Base-by-base conservation (phyloP, 495 filamentous ascomycete genomes). In the Lophiotrema nucula region DNA sequence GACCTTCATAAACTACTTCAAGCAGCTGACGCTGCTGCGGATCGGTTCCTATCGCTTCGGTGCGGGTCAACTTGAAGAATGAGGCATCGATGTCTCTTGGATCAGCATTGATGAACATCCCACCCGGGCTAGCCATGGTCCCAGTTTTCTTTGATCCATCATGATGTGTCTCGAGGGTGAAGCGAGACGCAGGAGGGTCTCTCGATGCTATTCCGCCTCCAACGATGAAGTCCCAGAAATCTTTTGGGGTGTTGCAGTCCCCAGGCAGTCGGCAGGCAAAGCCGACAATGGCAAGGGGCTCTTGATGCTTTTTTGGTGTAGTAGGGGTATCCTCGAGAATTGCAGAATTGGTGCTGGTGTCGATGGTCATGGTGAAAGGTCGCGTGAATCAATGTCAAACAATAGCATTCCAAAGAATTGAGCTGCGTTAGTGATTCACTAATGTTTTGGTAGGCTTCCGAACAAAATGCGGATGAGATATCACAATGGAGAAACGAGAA, bases 201-300 rank as follows among this genome's bases (percentile, higher is more conserved):
- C 38, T 47, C 3, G 25, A 22, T 2, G 53, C 53, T 24, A 56
- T 28, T 10, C 72, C 71, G 2, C 78, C 76, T 47, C 77, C 69
- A 22, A 70, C 63, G 23, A 83, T 61, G 58, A 87, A 74, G 27
- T 84, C 67, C 83, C 83, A 88, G 45, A 87, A 75, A 41, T 72
- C 74, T 35, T 76, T 73, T 15, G 79, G 76, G 56, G 64, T 76
- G 28, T 73, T 73, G 27, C 78, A 75, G 48, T 77, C 74, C 4
- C 77, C 83, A n/a, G 84, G 82, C 55, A 88, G 82, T 23, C 81
- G 78, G 56, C 81, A 85, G 18, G 76, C 76, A 72, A 85, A 76
- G 37, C 83, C 82, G 49, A 85, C 70, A 31, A 86, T 74, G 16
- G 82, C 83, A 47, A 85, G 83, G 4, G 84, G 83, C 75, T 35